Percentiles rank a stretch among this genome's conserved stretches.
Evolutionary conservation across 257 asterid species (phyloP).

Genomic region (Salvia miltiorrhiza): DNA sequence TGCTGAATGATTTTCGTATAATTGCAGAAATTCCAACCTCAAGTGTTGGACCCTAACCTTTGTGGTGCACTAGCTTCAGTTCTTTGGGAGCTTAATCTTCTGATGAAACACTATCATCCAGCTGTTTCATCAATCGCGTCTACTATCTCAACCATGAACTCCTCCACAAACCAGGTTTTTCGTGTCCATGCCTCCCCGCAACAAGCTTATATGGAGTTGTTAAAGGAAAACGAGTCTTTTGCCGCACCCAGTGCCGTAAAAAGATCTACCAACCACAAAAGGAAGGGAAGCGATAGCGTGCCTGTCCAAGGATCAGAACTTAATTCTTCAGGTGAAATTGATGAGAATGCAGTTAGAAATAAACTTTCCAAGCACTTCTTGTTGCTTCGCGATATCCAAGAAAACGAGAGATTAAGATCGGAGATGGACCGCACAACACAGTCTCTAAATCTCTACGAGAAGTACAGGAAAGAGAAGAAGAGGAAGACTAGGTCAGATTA

Average conservation of each 20-base stretch:
- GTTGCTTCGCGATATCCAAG: slow-evolving; percentile 59
- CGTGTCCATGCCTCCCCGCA: slow-evolving; percentile 69
- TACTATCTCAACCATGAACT: slow-evolving; percentile 59
- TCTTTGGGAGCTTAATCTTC: slow-evolving; percentile 94
- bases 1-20: slow-evolving; percentile 1
- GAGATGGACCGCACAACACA: slow-evolving; percentile 49
- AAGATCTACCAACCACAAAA: slow-evolving; percentile 37
- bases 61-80: slow-evolving; percentile 97
- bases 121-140: slow-evolving; percentile 58
- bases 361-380: slow-evolving; percentile 58
- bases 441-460: slow-evolving; percentile 51
- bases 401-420: slow-evolving; percentile 64
- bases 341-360: slow-evolving; percentile 50
- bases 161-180: slow-evolving; percentile 52
- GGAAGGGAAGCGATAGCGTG: slow-evolving; percentile 25
- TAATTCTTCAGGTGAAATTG: slow-evolving; percentile 20
- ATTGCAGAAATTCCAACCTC: slow-evolving; percentile 79
- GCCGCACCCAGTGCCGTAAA: slow-evolving; percentile 30
- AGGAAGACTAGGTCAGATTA: slow-evolving; percentile 31
- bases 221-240: slow-evolving; percentile 43
- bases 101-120: slow-evolving; percentile 77
- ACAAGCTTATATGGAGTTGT: slow-evolving; percentile 60
- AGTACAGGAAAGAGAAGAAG: slow-evolving; percentile 53
- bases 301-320: slow-evolving; percentile 21
- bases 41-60: slow-evolving; percentile 78